These are phyloP conservation scores for Piromyces sp. DNA, from an alignment of 192 early-diverging fungal species.

Conservation along the genomic window DNA sequence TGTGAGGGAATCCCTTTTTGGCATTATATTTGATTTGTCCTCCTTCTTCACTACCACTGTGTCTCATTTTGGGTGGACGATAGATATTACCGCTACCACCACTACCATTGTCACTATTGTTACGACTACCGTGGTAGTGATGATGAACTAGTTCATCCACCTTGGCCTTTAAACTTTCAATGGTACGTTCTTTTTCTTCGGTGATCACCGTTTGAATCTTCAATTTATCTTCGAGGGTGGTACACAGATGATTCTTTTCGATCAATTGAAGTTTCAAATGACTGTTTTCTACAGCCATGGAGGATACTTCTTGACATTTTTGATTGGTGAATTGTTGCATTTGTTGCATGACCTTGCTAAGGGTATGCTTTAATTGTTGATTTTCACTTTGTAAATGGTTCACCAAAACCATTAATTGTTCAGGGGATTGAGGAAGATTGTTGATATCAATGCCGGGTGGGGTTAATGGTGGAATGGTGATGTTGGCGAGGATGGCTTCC, in stretches of 20 bases:
- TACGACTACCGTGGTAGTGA: background rate
- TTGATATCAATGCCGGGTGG: too few relatives aligned
- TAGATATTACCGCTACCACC: background rate
- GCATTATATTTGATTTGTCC: too few relatives aligned
- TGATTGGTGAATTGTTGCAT: background rate
- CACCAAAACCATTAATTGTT: background rate
- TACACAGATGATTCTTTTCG: background rate
- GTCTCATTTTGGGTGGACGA: background rate
- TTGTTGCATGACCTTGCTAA: background rate
- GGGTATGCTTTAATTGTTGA: background rate
- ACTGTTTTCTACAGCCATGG: background rate
- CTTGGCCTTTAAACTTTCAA: background rate
- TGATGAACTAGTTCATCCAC: background rate
- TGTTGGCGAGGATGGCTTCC: background rate
- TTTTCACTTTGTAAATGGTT: background rate
- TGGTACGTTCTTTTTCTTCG: background rate
- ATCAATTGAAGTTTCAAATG: background rate
- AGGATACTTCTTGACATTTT: background rate
- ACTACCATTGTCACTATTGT: background rate
- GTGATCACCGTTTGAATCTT: background rate
- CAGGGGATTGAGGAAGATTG: background rate
- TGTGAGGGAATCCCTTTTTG: too few relatives aligned
- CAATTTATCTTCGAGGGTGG: background rate
- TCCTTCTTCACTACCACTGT: background rate
- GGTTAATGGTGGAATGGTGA: background rate